Base-by-base conservation (phyloP, 805 yeast genomes). In the Vanderwaltozyma yarrowii region DNA sequence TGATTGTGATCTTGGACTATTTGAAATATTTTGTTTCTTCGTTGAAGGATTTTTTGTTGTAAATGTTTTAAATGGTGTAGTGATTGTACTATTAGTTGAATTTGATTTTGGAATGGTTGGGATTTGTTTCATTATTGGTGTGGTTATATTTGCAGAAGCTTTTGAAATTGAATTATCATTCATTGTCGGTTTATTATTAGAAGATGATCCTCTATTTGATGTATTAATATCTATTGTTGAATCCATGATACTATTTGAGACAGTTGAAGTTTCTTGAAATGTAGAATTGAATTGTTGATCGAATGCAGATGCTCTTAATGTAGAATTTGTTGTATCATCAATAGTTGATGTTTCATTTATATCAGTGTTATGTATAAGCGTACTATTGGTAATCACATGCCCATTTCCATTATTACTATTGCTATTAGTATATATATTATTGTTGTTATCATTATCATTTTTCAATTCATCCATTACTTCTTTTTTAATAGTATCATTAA, bases 321-420 rank as follows among this genome's bases (percentile, higher is more conserved):
- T 51, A 5, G 55, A 51, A 20, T 44, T 44, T 3, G 53, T 49
- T 26, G 45, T 49, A 32, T 30, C 31, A 24, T 25, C 29, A 4
- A 36, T 10, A 19, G 30, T 51, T 27, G 28, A 29, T n/a, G 23
- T 8, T 30, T 36, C 36, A 30, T 25, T 23, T 5, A 18, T 16
- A 30, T 14, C 20, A n/a, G n/a, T 13, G 13, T 31, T 31, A 25
- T 26, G 35, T 15, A 32, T 14, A 16, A 9, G 6, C 9, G 23
- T 21, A 21, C 9, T 21, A 21, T 21, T 21, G 9, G n/a, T n/a
- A n/a, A n/a, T n/a, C n/a, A n/a, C n/a, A n/a, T n/a, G n/a, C n/a
- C n/a, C n/a, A n/a, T n/a, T n/a, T n/a, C n/a, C n/a, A 32, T 39
- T 26, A 40, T 51, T 16, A 39, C 39, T 16, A 42, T 47, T 16